Conservation (phyloP, 805 yeast genomes). For the Hanseniaspora taiwanica region DNA sequence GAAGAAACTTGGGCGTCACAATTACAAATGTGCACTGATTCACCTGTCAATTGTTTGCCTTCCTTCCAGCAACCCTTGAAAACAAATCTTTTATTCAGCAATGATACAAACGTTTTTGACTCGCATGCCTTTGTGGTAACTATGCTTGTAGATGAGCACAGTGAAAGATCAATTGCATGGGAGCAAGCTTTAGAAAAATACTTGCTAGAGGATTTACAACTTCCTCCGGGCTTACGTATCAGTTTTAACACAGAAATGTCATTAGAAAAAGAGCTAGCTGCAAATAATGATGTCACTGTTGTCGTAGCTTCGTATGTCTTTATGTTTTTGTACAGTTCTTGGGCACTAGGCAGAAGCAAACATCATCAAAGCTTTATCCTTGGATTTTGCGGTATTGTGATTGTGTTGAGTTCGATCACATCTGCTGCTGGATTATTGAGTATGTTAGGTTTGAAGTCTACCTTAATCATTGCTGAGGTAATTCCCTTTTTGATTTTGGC, state of each 20-base stretch:
- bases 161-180: constrained; percentile 40
- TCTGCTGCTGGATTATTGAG: constrained; percentile 78
- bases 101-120: constrained; percentile 33
- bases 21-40: constrained; percentile 47
- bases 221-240: constrained; percentile 44
- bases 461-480: constrained; percentile 90
- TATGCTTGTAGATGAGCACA: constrained; percentile 46
- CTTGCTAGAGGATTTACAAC: constrained; percentile 34
- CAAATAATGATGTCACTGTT: constrained; percentile 62
- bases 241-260: constrained; percentile 77
- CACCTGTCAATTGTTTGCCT: constrained; percentile 87
- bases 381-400: constrained; percentile 73
- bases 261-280: constrained; percentile 69
- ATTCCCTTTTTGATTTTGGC: constrained; percentile 89
- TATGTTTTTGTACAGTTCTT: constrained; percentile 81
- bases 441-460: constrained; percentile 64
- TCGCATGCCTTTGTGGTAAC: constrained; percentile 72
- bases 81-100: constrained; percentile 57
- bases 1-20: constrained; percentile 38
- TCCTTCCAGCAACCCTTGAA: constrained; percentile 82
- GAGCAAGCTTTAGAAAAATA: constrained; percentile 54
- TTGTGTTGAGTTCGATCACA: constrained; percentile 68
- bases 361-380: constrained; percentile 49
- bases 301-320: constrained; percentile 61
- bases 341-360: constrained; percentile 39